Evolutionary conservation across 176 grass and related monocot genomes (phyloP).

Genomic region (Rhipidocladum racemiflorum): DNA sequence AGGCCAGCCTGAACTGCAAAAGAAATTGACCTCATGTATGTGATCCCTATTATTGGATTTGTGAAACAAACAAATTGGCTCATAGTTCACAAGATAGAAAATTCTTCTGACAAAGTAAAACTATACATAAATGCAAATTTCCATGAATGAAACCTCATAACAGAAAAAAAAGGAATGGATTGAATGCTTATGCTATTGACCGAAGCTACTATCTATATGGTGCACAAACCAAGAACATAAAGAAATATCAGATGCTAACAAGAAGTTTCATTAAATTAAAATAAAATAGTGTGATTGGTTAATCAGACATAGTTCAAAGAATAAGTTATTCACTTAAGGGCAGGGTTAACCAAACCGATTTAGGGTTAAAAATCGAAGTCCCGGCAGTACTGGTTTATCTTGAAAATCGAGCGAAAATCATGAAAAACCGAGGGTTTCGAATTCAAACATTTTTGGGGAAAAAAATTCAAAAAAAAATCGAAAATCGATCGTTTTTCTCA

Average conservation of each 20-base stretch:
- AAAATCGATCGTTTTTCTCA: too few species aligned
- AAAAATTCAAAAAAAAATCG: too few species aligned
- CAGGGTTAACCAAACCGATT: too few species aligned
- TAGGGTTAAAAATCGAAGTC: too few species aligned
- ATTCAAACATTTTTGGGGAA: too few species aligned
- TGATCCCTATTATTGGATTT: background rate
- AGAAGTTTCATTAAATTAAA: background rate
- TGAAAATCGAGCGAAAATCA: too few species aligned
- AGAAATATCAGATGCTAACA: background rate
- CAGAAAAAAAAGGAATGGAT: too few species aligned
- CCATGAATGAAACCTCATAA: background rate
- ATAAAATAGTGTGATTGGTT: background rate
- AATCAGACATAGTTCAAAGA: background rate
- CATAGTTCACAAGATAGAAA: background rate
- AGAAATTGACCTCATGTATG: background rate
- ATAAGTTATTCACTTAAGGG: background rate
- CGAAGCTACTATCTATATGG: background rate
- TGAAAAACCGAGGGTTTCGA: too few species aligned
- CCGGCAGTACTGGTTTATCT: too few species aligned
- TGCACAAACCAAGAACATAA: background rate
- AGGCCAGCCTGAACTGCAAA: slow-evolving; percentile 79
- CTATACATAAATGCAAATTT: background rate
- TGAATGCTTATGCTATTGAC: too few species aligned
- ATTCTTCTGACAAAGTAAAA: background rate
- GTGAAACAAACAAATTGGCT: background rate